Evolutionary conservation across 1,139 yeast genomes (phyloP).

Genomic region (Lodderomyces elongisporus): DNA sequence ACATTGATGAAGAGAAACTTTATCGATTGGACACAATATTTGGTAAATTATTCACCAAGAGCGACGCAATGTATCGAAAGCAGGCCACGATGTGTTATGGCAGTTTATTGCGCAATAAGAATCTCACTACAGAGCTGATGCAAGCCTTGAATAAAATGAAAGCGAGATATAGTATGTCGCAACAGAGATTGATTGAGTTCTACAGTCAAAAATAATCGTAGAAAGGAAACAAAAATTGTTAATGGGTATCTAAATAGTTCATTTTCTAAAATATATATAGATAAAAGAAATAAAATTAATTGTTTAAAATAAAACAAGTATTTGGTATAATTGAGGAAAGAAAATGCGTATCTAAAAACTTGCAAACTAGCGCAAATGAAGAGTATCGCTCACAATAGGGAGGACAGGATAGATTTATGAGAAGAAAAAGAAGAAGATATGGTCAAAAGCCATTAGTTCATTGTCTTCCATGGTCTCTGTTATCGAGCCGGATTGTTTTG

Average conservation of each 20-base stretch:
- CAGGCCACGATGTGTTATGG: slow-evolving; percentile 40
- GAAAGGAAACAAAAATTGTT: background rate
- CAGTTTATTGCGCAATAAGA: slow-evolving; percentile 22
- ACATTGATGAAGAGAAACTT: slow-evolving; percentile 1
- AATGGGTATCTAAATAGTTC: background rate
- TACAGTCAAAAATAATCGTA: slow-evolving; percentile 4
- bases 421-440: too few relatives aligned
- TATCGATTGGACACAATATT: slow-evolving; percentile 24
- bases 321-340: background rate
- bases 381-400: too few relatives aligned
- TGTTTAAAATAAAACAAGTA: background rate
- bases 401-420: too few relatives aligned
- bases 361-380: too few relatives aligned
- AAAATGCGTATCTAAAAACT: too few relatives aligned
- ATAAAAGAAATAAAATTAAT: too few relatives aligned
- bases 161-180: slow-evolving; percentile 9
- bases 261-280: too few relatives aligned
- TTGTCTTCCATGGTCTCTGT: too few relatives aligned
- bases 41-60: slow-evolving; percentile 22
- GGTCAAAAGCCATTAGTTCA: too few relatives aligned
- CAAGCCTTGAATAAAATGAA: slow-evolving; percentile 9
- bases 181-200: slow-evolving; percentile 12
- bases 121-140: slow-evolving; percentile 6
- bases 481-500: too few relatives aligned
- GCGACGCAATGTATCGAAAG: slow-evolving; percentile 38